phyloP scores from a whole-genome alignment of 345 rosid genomes.

The Syzygium oleosum region DNA sequence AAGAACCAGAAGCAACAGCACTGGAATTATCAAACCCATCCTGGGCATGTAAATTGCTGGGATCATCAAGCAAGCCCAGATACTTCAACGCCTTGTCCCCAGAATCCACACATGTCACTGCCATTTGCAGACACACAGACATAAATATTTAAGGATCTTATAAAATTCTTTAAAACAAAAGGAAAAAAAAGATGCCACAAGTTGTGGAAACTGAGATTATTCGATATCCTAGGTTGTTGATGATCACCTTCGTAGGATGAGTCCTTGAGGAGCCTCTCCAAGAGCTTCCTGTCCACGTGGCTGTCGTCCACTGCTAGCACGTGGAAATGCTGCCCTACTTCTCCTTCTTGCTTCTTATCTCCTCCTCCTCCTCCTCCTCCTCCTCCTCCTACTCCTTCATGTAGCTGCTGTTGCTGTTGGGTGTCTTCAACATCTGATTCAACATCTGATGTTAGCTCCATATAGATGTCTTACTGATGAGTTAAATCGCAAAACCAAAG shows the following conservation, averaged over 20 bases:
- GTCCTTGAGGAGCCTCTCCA: conserved; percentile 36
- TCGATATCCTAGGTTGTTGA: not conserved
- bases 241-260: conserved; percentile 41
- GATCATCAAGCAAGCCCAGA: conserved; percentile 31
- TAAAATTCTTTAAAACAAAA: not conserved
- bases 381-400: not conserved
- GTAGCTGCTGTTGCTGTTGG: not conserved
- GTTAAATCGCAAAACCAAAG: not conserved
- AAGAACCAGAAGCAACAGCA: not conserved
- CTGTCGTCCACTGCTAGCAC: conserved; percentile 61
- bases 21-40: not conserved
- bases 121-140: not conserved
- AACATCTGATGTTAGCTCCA: conserved; percentile 21
- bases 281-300: conserved; percentile 39
- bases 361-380: not conserved
- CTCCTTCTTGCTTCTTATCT: not conserved
- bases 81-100: conserved; percentile 48
- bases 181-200: not conserved
- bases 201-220: not conserved
- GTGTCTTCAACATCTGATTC: conserved; percentile 3
- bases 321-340: conserved; percentile 28
- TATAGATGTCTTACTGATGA: not conserved
- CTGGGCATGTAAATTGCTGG: not conserved
- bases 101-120: conserved; percentile 54
- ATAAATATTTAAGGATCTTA: not conserved